A percentile compares a stretch with the other conserved stretches of the same genome.
These are phyloP conservation scores for Cucumis hystrix DNA, from an alignment of 306 rosid species.

Conservation along the genomic window DNA sequence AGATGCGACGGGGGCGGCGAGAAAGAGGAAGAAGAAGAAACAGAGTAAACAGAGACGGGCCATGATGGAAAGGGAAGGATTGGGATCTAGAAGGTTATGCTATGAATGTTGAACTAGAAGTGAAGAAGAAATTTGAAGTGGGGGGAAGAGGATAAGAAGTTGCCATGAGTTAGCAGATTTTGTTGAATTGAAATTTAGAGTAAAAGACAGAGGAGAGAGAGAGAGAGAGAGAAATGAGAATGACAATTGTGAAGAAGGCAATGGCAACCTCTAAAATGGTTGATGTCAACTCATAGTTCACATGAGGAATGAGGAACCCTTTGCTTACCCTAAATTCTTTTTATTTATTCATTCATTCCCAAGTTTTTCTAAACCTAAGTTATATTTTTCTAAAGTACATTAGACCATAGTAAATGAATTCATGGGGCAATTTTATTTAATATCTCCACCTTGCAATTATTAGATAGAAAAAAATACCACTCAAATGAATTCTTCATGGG, in stretches of 20 bases:
- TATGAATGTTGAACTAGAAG: neutral
- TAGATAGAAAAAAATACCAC: too few species aligned
- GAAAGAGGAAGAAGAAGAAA: constrained; percentile 12
- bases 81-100: neutral
- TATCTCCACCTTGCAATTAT: too few species aligned
- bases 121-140: neutral
- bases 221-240: neutral
- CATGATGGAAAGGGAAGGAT: constrained; percentile 13
- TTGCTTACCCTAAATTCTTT: too few species aligned
- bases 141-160: neutral
- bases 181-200: neutral
- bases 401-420: too few species aligned
- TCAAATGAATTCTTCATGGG: too few species aligned
- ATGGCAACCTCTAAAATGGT: neutral
- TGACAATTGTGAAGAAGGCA: neutral
- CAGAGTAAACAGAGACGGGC: neutral
- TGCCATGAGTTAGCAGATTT: neutral
- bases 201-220: neutral
- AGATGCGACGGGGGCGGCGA: constrained; percentile 22
- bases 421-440: too few species aligned
- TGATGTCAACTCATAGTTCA: neutral
- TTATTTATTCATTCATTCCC: too few species aligned
- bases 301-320: neutral
- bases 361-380: neutral
- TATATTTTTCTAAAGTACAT: neutral